A percentile compares a stretch with the other conserved stretches of the same genome.
Evolutionary conservation across 2,329 filamentous ascomycete species (phyloP).

Genomic region (Aspergillus fumigatiaffinis): DNA sequence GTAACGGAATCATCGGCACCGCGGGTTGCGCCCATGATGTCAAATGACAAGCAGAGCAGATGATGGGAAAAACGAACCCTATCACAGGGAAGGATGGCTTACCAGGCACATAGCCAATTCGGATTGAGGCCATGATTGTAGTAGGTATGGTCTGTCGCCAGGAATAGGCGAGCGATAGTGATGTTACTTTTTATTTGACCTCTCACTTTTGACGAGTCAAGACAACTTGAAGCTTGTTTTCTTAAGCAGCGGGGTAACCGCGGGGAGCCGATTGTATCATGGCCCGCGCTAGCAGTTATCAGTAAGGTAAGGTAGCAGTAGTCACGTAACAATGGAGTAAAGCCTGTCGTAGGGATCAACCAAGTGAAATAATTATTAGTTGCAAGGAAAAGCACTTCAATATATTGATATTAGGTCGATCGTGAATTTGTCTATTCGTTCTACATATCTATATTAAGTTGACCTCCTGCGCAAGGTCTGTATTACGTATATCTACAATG

Average conservation of each 20-base stretch:
- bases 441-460: neutral
- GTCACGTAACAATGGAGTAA: neutral
- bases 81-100: constrained; percentile 9
- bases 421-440: neutral
- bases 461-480: neutral
- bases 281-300: neutral
- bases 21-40: neutral
- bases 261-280: neutral
- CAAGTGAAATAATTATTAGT: neutral
- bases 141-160: constrained; percentile 23
- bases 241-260: neutral
- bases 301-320: too few relatives aligned
- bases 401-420: neutral
- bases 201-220: neutral
- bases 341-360: neutral
- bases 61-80: neutral
- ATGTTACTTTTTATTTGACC: neutral
- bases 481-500: neutral
- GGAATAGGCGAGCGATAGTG: neutral
- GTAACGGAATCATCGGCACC: neutral
- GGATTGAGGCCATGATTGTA: constrained; percentile 28
- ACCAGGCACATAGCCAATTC: constrained; percentile 47
- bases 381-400: neutral
- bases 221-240: neutral
- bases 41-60: neutral